Evolutionary conservation across 306 rosid genomes (phyloP).

Genomic region (Cucumis melo): DNA sequence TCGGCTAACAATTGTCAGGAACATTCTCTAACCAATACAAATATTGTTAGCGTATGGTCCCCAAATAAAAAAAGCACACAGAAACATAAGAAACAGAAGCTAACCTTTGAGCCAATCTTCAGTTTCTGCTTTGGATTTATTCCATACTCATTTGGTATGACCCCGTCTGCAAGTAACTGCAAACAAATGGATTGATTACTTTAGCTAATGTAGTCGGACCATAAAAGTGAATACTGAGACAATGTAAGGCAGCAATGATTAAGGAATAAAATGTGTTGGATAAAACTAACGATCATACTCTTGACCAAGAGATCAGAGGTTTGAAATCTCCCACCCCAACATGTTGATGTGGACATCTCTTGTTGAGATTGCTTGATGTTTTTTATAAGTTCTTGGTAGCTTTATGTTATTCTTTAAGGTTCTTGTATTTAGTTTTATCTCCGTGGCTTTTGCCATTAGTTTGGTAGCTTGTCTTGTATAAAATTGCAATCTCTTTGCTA

Average conservation of each 20-base stretch:
- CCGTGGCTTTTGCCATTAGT: too few species aligned
- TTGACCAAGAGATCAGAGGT: too few species aligned
- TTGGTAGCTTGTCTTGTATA: too few species aligned
- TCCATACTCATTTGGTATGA: conserved; percentile 96
- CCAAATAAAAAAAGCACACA: background rate
- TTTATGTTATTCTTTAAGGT: too few species aligned
- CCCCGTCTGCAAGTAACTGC: conserved; percentile 94
- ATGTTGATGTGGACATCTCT: too few species aligned
- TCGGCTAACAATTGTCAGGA: background rate
- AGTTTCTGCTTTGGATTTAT: conserved; percentile 85
- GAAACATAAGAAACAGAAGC: background rate
- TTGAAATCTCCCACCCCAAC: too few species aligned
- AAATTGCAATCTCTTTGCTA: too few species aligned
- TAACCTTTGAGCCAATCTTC: conserved; percentile 93
- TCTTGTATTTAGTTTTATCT: too few species aligned
- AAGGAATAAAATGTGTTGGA: background rate
- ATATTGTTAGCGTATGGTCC: background rate
- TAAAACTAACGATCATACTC: too few species aligned
- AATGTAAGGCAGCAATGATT: background rate
- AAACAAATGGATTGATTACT: conserved; percentile 15
- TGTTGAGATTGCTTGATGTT: too few species aligned
- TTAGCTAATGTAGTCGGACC: background rate
- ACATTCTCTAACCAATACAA: background rate
- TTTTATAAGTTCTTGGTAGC: too few species aligned
- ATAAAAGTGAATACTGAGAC: background rate